These are phyloP conservation scores for Colletotrichum nymphaeae DNA, from an alignment of 2,329 filamentous ascomycete genomes.

Conservation along the genomic window DNA sequence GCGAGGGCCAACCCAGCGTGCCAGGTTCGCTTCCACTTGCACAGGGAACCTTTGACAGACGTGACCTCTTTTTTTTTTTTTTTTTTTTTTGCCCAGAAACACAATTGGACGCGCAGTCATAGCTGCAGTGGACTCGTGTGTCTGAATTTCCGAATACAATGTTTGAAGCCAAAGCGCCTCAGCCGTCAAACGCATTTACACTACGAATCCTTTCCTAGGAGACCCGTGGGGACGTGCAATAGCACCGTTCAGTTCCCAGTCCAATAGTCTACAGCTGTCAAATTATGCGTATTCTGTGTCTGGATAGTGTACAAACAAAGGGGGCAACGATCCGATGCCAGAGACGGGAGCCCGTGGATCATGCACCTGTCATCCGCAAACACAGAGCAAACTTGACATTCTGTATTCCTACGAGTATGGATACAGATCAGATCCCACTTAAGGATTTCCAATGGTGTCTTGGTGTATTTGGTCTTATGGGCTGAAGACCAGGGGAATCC, in stretches of 20 bases:
- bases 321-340: background rate
- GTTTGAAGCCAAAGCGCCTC: conserved; percentile 12
- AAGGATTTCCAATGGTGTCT: background rate
- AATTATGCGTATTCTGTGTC: background rate
- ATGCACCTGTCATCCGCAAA: background rate
- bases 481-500: background rate
- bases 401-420: background rate
- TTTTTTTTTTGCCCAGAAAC: background rate
- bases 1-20: conserved; percentile 18
- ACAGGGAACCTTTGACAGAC: conserved; percentile 17
- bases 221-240: conserved; percentile 15
- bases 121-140: background rate
- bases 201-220: background rate
- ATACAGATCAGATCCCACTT: background rate
- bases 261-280: conserved; percentile 26
- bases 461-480: background rate
- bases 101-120: conserved; percentile 7
- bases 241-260: background rate
- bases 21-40: background rate
- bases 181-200: conserved; percentile 16
- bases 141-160: background rate
- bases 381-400: conserved; percentile 1
- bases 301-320: background rate
- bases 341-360: conserved; percentile 5
- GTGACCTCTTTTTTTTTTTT: background rate